Evolutionary conservation across 1,139 yeast species (phyloP).

Genomic region (Blastobotrys niveus): DNA sequence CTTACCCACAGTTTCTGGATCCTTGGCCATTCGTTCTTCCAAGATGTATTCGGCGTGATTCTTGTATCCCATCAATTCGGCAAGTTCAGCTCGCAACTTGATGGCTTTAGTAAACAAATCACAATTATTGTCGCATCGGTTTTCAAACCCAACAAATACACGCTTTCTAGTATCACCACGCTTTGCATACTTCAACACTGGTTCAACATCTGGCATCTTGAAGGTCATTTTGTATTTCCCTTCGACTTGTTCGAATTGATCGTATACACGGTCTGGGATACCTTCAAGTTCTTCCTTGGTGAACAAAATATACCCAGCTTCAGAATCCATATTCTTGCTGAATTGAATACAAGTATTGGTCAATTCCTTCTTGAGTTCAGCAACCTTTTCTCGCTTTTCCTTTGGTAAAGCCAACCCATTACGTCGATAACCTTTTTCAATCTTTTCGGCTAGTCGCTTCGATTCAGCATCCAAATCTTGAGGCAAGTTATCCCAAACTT

Average conservation of each 20-base stretch:
- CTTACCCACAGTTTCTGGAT: conserved; percentile 49
- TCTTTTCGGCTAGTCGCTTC: conserved; percentile 51
- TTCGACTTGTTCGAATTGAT: conserved; percentile 49
- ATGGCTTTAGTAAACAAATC: conserved; percentile 55
- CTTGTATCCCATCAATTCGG: conserved; percentile 57
- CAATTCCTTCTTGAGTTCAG: conserved; percentile 52
- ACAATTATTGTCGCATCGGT: conserved; percentile 60
- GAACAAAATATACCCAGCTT: conserved; percentile 54
- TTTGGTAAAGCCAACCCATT: conserved; percentile 60
- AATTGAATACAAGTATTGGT: conserved; percentile 54
- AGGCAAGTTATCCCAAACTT: conserved; percentile 41
- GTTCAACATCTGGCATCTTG: conserved; percentile 74
- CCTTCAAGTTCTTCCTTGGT: conserved; percentile 65
- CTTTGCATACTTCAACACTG: conserved; percentile 67
- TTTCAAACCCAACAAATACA: conserved; percentile 62
- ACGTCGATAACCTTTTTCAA: conserved; percentile 51
- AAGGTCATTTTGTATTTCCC: conserved; percentile 63
- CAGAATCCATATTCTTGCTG: conserved; percentile 65
- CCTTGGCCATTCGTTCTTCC: conserved; percentile 77
- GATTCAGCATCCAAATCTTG: conserved; percentile 49
- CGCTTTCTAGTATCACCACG: conserved; percentile 57
- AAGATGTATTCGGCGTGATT: conserved; percentile 63
- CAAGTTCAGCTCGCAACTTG: conserved; percentile 54
- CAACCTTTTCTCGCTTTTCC: conserved; percentile 51
- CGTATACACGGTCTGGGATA: conserved; percentile 58